Evolutionary conservation across 1,139 yeast genomes (phyloP), one percentile per base, ranked within the genome.

Genomic region (Wickerhamomyces sp.): DNA sequence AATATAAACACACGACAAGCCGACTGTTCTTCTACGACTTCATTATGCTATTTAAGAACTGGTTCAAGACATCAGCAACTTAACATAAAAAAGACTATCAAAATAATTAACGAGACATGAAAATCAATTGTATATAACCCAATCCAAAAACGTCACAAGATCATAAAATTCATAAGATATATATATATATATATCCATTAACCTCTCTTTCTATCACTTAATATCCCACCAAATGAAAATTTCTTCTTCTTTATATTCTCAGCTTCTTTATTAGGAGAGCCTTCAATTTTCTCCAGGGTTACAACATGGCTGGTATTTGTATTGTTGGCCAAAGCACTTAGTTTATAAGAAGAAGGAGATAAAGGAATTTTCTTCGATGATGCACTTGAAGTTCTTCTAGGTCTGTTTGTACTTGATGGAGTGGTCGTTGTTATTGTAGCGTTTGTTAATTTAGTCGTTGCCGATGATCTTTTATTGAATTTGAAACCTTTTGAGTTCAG

Each of bases 1-100:
- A 47, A 10, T 83, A 72, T 56, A 77, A 78, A 45, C 64, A 62
- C 35, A 64, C 89, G 37, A 59, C 68, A 28, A 65, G 77, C 31
- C 74, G 79, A 44, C 66, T 87, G 47, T 64, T 65, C 24, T 22
- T 79, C 4, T 85, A 78, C 56, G 94, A 86, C 46, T 34, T 62
- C 18, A 57, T 59, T 3, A 47, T 68, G 46, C 55, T 61, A 58
- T 51, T 65, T 44, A 57, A 52, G 34, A 56, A 59, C 31, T 47
- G 52, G 49, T 31, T 41, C 18, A 35, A 31, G 16, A 33, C 36
- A 13, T 6, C 33, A 30, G n/a, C 14, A 13, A 5, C 7, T 7
- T n/a, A 14, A 19, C 3, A 7, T 10, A 25, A 12, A 10, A 5
- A 12, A 25, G 13, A 10, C 27, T 10, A 10, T 7, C 7, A 8